A percentile compares a stretch with the other conserved stretches of the same genome.
phyloP scores from a whole-genome alignment of 768 basidiomycete genomes.

The Trametes meyenii region DNA sequence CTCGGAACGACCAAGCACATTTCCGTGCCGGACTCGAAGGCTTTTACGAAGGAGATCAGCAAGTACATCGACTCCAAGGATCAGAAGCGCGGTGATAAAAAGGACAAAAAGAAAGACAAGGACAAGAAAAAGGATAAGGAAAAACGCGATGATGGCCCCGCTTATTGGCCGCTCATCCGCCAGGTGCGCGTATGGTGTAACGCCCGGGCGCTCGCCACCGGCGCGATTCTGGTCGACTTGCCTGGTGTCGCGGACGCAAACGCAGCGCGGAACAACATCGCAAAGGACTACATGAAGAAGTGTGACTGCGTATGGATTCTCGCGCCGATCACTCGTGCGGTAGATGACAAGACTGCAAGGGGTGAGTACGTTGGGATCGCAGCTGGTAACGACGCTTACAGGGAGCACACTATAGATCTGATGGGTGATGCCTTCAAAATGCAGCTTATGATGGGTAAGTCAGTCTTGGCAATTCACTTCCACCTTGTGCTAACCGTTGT shows the following conservation, averaged over 20 bases:
- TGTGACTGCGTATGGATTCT: slow-evolving; percentile 66
- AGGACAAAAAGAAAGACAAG: slow-evolving; percentile 40
- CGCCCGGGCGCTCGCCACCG: slow-evolving; percentile 54
- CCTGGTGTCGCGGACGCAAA: slow-evolving; percentile 71
- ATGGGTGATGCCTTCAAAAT: slow-evolving; percentile 66
- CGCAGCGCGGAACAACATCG: slow-evolving; percentile 62
- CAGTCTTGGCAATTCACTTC: neutral
- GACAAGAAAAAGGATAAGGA: slow-evolving; percentile 40
- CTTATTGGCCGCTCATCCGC: slow-evolving; percentile 65
- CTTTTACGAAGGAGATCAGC: slow-evolving; percentile 56
- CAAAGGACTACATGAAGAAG: slow-evolving; percentile 69
- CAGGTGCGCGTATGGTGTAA: slow-evolving; percentile 62
- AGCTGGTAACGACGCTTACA: neutral
- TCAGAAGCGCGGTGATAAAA: slow-evolving; percentile 50
- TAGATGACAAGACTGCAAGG: slow-evolving; percentile 66
- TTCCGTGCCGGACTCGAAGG: slow-evolving; percentile 49
- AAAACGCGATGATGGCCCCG: slow-evolving; percentile 38
- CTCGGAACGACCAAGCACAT: slow-evolving; percentile 60
- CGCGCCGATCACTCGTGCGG: slow-evolving; percentile 65
- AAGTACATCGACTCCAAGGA: slow-evolving; percentile 71
- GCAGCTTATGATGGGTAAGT: slow-evolving; percentile 52
- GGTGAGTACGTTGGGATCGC: slow-evolving; percentile 40
- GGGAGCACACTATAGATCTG: slow-evolving; percentile 42
- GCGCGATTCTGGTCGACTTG: slow-evolving; percentile 65
- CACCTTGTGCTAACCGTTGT: neutral